Base-by-base conservation (phyloP, 352 stramenopile genomes). In the Thalassiosira hispida region DNA sequence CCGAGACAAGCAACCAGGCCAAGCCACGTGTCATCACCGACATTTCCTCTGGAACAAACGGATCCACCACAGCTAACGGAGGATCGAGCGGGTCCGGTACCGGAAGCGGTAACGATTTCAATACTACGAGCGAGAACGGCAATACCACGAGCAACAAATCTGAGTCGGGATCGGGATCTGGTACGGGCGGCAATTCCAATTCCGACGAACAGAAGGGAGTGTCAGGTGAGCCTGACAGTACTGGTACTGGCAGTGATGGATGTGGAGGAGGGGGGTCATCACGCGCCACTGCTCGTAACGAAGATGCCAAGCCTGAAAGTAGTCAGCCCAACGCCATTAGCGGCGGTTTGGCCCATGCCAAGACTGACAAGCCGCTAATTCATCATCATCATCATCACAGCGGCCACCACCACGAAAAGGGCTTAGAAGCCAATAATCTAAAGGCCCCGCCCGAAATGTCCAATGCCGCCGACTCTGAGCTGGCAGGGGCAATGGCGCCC, bases 81-180 rank as follows among this genome's bases (percentile, higher is more conserved):
- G n/a, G 71, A 49, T 82, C 77, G 18, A 86, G 77, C 35, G 81
- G 77, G 29, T 84, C 72, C 57, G 81, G 81, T 18, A 88, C 68
- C 59, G 83, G 78, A 60, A 90, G 83, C 75, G 75, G 79, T 20
- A 86, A 89, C 22, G 76, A 85, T n/a, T n/a, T n/a, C 35, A 71
- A 68, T 46, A 57, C 52, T 11, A 55, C 67, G 4, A 62, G 55
- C 0, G 63, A 25, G 25, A 74, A 74, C n/a, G n/a, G n/a, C 35
- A 71, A 68, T 46, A 57, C 52, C n/a, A 55, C 67, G 4, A 62
- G 55, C 0, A 67, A 25, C 31, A 74, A 74, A 40, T 67, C 66
- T 20, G 55, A 74, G 23, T 59, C 42, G n/a, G 53, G 61, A 62
- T 62, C 27, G 51, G 51, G 38, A n/a, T n/a, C n/a, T n/a, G n/a